Base-by-base conservation (phyloP, 1,284 basidiomycete species). In the Cryptococcus hybrid region DNA sequence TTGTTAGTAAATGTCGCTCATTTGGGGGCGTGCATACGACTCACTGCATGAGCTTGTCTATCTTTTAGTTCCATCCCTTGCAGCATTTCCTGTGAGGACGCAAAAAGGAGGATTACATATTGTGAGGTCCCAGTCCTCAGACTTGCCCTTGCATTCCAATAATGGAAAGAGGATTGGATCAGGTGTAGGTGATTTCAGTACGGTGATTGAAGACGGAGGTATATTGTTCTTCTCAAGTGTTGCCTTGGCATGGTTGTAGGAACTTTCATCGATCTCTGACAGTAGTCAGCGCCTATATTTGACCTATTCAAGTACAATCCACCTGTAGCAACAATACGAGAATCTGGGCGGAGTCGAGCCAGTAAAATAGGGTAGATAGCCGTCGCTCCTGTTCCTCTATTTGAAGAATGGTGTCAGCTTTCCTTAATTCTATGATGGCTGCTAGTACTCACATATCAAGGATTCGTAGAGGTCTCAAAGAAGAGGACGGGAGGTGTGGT, bases 21-120 rank as follows among this genome's bases (percentile, higher is more conserved):
- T 30, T 30, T 30, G 4, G 30, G 30, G 4, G 30, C 30, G 30
- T 38, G 11, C 38, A 30, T 8, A 37, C 5, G 2, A 78, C 85
- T 44, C 67, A 90, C 90, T 1, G 86, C 87, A 62, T 81, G 85
- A 0, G 90, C 85, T 3, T 77, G 78, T 9, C 79, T 68, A 46
- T 83, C 83, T 67, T 96, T 95, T 5, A 77, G 77, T 15, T 82
- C 82, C 0, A 85, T 84, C 2, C 85, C 85, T 1, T 77, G 74
- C 0, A 69, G 65, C 4, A 93, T 83, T 56, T 98, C 93, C 24
- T 85, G 83, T 0, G 73, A 66, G 52, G 85, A 89, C 11, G 79
- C 73, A 70, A 95, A 98, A 77, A 98, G 18, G 24, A 94, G 94
- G 95, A 71, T 98, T 98, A 78, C 93, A 97, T 86, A 98, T 91